Conservation (phyloP, 2,329 filamentous ascomycete species). For the Torrubiellomyces zombiae region DNA sequence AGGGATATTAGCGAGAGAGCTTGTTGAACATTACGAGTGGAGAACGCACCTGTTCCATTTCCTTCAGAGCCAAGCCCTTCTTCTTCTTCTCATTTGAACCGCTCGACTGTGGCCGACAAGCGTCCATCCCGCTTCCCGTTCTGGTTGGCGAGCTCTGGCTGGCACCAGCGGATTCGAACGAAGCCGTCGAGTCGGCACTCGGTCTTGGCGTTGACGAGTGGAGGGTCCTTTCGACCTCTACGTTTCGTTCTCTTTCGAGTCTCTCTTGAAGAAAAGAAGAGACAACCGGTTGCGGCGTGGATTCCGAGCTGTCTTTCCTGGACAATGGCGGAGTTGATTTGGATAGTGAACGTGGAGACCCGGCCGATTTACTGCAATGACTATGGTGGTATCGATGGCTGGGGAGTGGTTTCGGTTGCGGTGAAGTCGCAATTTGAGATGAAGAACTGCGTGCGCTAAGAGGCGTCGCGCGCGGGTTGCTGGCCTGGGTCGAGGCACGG, state of each 20-base stretch:
- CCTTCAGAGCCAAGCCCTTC: constrained; percentile 44
- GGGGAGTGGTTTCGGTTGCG: constrained; percentile 18
- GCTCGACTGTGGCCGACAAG: constrained; percentile 26
- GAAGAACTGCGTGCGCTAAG: constrained; percentile 25
- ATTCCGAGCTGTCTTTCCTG: constrained; percentile 24
- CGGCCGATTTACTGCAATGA: constrained; percentile 16
- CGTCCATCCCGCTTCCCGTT: too few species aligned
- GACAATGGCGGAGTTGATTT: constrained; percentile 25
- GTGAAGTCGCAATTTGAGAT: constrained; percentile 21
- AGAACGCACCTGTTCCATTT: constrained; percentile 48
- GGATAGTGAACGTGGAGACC: constrained; percentile 20
- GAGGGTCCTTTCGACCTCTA: constrained; percentile 26
- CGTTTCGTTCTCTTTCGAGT: constrained; percentile 32
- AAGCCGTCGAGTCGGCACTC: constrained; percentile 21
- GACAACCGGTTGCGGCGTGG: constrained; percentile 20
- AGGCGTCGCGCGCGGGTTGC: constrained; percentile 21
- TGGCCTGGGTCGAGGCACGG: constrained; percentile 26
- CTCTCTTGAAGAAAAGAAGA: constrained; percentile 39
- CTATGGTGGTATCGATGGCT: constrained; percentile 24
- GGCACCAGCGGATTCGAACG: constrained; percentile 24
- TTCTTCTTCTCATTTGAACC: constrained; percentile 24
- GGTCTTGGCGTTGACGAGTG: constrained; percentile 16
- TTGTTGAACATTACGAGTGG: background rate
- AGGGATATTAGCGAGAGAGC: constrained; percentile 4
- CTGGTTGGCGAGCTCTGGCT: too few species aligned